Conservation (phyloP, 176 grass and related monocot genomes). For the Ananas comosus region DNA sequence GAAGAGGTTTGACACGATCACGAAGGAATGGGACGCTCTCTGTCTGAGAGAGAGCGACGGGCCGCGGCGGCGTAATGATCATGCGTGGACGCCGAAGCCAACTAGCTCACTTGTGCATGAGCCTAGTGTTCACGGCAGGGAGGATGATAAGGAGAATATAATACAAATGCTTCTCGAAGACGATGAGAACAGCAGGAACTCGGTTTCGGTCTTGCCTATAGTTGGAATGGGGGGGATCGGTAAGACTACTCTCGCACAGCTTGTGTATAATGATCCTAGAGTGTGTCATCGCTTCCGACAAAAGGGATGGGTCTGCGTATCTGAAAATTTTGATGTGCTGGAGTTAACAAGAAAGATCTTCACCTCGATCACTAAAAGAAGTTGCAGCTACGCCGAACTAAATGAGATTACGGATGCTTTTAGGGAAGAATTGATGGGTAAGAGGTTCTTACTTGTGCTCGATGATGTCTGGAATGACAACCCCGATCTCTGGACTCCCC, state of each 20-base stretch:
- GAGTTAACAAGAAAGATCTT: background rate
- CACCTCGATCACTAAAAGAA: background rate
- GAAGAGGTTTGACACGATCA: too few species aligned
- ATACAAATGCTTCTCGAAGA: background rate
- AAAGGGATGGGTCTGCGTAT: background rate
- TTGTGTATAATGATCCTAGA: background rate
- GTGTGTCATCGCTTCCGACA: background rate
- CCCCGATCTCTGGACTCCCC: background rate
- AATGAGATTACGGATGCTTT: background rate
- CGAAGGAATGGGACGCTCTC: too few species aligned
- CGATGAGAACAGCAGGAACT: background rate
- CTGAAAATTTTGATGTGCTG: background rate
- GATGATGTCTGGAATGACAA: background rate
- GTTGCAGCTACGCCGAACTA: background rate
- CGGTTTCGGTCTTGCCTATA: background rate
- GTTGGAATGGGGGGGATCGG: background rate
- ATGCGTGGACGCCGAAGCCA: too few species aligned
- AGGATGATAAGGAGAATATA: background rate
- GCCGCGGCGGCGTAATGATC: too few species aligned
- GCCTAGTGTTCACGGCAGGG: background rate
- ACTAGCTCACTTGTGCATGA: background rate
- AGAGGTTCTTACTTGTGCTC: background rate
- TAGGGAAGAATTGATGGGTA: background rate
- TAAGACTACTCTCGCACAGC: background rate
- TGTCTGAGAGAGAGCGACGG: too few species aligned